These are phyloP conservation scores for Esteya vermicola DNA, from an alignment of 2,329 filamentous ascomycete genomes.

Conservation along the genomic window DNA sequence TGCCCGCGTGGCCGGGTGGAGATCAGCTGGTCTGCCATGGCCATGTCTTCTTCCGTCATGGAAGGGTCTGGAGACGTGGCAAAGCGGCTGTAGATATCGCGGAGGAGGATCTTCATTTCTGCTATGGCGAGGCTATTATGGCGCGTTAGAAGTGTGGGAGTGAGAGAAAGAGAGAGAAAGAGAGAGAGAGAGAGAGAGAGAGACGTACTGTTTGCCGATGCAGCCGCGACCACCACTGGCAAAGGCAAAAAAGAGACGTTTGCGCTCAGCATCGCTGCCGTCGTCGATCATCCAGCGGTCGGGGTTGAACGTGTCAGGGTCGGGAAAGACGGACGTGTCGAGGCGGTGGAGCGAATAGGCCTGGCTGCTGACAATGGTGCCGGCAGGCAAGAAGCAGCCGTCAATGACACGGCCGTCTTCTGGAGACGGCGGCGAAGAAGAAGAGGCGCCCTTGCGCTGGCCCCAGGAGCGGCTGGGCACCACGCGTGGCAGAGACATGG, in stretches of 20 bases:
- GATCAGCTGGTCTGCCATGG: conserved; percentile 53
- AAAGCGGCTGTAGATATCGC: conserved; percentile 46
- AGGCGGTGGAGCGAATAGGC: conserved; percentile 46
- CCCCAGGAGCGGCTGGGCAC: conserved; percentile 26
- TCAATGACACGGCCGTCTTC: conserved; percentile 36
- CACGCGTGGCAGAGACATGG: conserved; percentile 50
- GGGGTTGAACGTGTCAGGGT: conserved; percentile 64
- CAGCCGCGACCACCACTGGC: conserved; percentile 51
- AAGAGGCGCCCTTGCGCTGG: too few species aligned
- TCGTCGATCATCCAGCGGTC: conserved; percentile 68
- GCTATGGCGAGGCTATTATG: conserved; percentile 41
- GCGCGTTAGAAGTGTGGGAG: neutral
- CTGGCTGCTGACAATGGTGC: conserved; percentile 45
- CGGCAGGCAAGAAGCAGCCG: conserved; percentile 35
- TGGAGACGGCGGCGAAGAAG: neutral
- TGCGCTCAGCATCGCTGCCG: conserved; percentile 59
- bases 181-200: neutral
- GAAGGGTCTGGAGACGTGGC: conserved; percentile 37
- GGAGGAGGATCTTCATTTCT: conserved; percentile 53
- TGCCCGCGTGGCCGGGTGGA: conserved; percentile 48
- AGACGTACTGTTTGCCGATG: conserved; percentile 50
- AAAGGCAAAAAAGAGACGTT: conserved; percentile 50
- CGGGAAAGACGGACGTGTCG: conserved; percentile 55
- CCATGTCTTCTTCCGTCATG: conserved; percentile 44
- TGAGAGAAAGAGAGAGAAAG: neutral